These are phyloP conservation scores for Hygrophila difformis DNA, from an alignment of 257 asterid genomes.

Conservation along the genomic window DNA sequence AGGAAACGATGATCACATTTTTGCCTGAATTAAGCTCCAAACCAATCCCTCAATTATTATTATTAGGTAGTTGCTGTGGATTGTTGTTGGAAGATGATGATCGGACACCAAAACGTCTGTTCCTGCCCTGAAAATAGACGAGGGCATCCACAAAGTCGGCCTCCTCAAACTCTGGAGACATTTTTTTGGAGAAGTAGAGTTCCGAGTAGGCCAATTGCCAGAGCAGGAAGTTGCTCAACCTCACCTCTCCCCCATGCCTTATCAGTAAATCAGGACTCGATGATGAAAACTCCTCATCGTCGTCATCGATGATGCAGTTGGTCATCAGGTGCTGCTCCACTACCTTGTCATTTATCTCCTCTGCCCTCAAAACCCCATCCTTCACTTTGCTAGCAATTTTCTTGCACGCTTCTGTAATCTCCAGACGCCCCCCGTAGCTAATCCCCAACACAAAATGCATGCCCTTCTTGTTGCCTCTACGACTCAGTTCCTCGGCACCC, in stretches of 20 bases:
- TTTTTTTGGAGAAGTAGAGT: neutral
- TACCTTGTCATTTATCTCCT: neutral
- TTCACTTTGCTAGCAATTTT: neutral
- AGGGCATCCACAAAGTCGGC: neutral
- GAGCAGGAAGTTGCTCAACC: neutral
- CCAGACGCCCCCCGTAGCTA: neutral
- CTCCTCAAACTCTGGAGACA: neutral
- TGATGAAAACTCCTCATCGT: too few species aligned
- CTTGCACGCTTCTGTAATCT: too few species aligned
- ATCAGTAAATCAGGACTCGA: neutral
- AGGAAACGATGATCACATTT: too few species aligned
- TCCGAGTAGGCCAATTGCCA: neutral
- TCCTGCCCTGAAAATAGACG: neutral
- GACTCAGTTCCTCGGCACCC: neutral
- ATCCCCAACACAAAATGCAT: neutral
- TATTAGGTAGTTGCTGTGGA: too few species aligned
- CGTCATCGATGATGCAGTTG: too few species aligned
- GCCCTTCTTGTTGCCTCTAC: neutral
- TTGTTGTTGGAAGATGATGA: too few species aligned
- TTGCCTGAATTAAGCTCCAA: too few species aligned
- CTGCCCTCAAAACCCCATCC: neutral
- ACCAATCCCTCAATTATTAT: too few species aligned
- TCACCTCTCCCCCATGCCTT: neutral
- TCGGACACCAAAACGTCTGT: neutral
- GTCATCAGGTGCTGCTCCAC: neutral